Base-by-base conservation (phyloP, 2,329 filamentous ascomycete genomes). In the Fusarium coffeatum region DNA sequence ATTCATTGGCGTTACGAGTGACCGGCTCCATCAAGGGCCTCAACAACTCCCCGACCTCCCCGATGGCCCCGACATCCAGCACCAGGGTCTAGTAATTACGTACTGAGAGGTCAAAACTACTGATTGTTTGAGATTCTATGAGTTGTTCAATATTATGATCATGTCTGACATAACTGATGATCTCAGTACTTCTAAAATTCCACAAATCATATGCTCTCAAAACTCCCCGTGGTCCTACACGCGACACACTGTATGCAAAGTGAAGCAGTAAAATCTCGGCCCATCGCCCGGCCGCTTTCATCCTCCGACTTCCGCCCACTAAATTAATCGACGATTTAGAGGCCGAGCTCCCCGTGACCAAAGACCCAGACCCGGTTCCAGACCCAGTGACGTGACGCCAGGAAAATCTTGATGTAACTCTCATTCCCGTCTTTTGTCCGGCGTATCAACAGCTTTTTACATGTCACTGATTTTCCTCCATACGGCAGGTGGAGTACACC, bases 21-120 rank as follows among this genome's bases (percentile, higher is more conserved):
- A 47, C 16, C 49, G 54, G 54, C 55, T 56, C 67, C 63, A 55
- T 70, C 59, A 55, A 55, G 45, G 42, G 55, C 64, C n/a, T 34
- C 30, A 45, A 45, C 55, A 71, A 71, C 69, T 71, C 69, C 69
- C 66, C 66, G 66, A 69, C 66, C 66, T 69, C 66, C 66, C 69
- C 66, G 65, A 68, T 59, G 58, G 66, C 65, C 65, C 68, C 68
- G 68, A 71, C 28, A 61, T 53, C 68, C 68, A 55, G 48, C 49
- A 49, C 63, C 37, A 41, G 58, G 64, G 47, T 49, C 30, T n/a
- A 13, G 27, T 46, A 30, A 64, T 68, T 68, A 64, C 64, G 59
- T 68, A 68, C 47, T 25, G 27, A n/a, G 25, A 12, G 27, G 18
- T 22, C 32, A 22, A 12, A 40, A n/a, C 32, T 20, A 16, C 34